Conservation (phyloP, 768 basidiomycete genomes). For the Boletus rubescentipes region DNA sequence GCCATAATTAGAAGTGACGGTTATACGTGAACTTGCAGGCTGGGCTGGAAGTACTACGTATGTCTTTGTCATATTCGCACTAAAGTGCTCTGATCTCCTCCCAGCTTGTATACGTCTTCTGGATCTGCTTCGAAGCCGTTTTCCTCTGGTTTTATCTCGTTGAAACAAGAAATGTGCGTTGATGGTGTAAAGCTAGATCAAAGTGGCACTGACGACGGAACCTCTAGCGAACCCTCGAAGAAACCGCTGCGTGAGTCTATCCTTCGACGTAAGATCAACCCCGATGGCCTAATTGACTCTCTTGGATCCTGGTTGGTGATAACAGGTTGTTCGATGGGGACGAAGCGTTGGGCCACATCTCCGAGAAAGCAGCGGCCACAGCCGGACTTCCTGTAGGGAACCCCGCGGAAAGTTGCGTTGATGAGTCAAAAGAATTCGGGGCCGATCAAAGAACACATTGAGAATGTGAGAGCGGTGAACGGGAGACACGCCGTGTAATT, state of each 20-base stretch:
- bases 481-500: not conserved
- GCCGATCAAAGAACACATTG: not conserved
- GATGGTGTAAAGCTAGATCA: not conserved
- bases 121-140: slow-evolving; percentile 38
- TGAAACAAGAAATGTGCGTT: slow-evolving; percentile 35
- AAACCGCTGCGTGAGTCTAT: slow-evolving; percentile 3
- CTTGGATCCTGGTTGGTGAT: too few species aligned
- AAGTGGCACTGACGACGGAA: not conserved
- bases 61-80: not conserved
- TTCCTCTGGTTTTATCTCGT: slow-evolving; percentile 36
- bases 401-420: not conserved
- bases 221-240: slow-evolving; percentile 9
- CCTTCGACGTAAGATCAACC: not conserved
- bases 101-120: slow-evolving; percentile 38
- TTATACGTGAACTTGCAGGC: slow-evolving; percentile 4
- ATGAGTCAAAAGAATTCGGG: not conserved
- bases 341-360: not conserved
- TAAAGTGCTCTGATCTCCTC: not conserved
- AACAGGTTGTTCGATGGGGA: slow-evolving; percentile 7
- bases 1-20: not conserved
- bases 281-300: not conserved
- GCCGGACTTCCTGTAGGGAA: not conserved
- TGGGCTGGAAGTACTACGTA: slow-evolving; percentile 47
- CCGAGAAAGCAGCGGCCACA: not conserved
- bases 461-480: not conserved